Evolutionary conservation across 495 filamentous ascomycete genomes (phyloP), one percentile per base, ranked within the genome.

Genomic region (Penicillium silybi): DNA sequence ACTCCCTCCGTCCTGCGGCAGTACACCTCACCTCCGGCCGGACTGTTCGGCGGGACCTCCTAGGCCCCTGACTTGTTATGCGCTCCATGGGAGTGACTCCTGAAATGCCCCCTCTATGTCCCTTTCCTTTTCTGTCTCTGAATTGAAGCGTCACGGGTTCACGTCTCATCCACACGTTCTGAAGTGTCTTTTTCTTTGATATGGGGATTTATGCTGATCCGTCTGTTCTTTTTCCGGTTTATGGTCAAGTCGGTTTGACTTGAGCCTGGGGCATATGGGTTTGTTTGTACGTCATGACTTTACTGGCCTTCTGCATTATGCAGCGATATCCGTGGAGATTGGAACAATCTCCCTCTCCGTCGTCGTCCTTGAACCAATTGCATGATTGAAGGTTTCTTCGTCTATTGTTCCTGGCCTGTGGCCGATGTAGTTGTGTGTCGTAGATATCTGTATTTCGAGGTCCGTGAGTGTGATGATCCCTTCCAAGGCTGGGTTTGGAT

Each of bases 1-100:
- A 44, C 55, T n/a, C 57, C 64, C 3, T 68, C 73, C n/a, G 67
- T 66, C 26, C 61, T 72, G 29, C 69, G 72, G 23, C 70, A 74
- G 50, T 72, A 65, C 48, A 61, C 64, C 53, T 73, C 73, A 40
- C 69, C 73, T 44, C 60, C 65, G 23, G 63, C 68, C 43, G 65
- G 70, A 41, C 63, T 74, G 48, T 75, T 68, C 54, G 64, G 59
- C 37, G 53, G 54, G 45, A 47, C 50, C 37, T 58, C 57, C 23
- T 53, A 53, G 50, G 48, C 25, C 26, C 39, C 37, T 38, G 15
- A 50, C 35, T 49, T 32, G 29, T 47, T 42, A 29, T 25, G 46
- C 43, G 48, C 51, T 46, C 29, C 48, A 35, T 51, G 50, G 52
- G 55, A 58, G 62, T 53, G 56, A 59, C 47, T 20, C 34, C 34